phyloP scores from a whole-genome alignment of 352 stramenopile genomes.

The Globisporangium echinulatum region DNA sequence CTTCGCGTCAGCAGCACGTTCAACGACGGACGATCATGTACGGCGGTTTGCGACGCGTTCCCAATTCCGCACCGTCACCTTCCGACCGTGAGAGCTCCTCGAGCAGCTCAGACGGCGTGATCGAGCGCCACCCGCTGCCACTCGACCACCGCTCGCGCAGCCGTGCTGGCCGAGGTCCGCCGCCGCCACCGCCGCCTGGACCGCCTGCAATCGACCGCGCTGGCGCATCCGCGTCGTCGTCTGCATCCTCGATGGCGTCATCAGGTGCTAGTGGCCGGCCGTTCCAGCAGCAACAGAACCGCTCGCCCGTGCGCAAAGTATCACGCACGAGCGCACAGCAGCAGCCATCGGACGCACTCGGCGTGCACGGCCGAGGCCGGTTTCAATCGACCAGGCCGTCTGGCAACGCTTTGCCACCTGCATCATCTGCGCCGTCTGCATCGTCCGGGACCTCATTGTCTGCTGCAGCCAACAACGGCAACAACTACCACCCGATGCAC shows the following conservation, averaged over 20 bases:
- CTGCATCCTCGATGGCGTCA: slow-evolving; percentile 3
- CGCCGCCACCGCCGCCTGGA: slow-evolving; percentile 5
- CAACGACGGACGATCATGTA: neutral
- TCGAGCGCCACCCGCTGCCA: slow-evolving; percentile 12
- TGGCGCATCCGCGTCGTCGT: slow-evolving; percentile 1
- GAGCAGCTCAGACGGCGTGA: slow-evolving; percentile 14
- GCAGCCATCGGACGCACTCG: slow-evolving; percentile 6
- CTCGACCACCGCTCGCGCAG: slow-evolving; percentile 2
- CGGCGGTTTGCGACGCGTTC: neutral
- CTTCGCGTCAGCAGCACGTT: neutral
- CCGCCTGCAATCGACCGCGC: slow-evolving; percentile 3
- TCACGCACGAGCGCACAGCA: neutral
- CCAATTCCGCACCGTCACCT: neutral
- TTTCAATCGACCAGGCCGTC: neutral
- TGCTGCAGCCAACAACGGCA: neutral
- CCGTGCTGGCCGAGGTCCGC: slow-evolving; percentile 3
- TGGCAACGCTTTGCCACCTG: neutral
- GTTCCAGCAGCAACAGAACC: slow-evolving; percentile 1
- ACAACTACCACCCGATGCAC: slow-evolving; percentile 41
- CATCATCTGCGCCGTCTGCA: neutral
- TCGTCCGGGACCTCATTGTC: neutral
- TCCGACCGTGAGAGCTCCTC: slow-evolving; percentile 7
- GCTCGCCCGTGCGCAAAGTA: slow-evolving; percentile 2
- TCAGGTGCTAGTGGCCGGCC: neutral
- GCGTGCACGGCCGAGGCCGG: slow-evolving; percentile 2